Evolutionary conservation across 371 early-diverging fungal genomes (phyloP).

Genomic region (Mycotypha africana): DNA sequence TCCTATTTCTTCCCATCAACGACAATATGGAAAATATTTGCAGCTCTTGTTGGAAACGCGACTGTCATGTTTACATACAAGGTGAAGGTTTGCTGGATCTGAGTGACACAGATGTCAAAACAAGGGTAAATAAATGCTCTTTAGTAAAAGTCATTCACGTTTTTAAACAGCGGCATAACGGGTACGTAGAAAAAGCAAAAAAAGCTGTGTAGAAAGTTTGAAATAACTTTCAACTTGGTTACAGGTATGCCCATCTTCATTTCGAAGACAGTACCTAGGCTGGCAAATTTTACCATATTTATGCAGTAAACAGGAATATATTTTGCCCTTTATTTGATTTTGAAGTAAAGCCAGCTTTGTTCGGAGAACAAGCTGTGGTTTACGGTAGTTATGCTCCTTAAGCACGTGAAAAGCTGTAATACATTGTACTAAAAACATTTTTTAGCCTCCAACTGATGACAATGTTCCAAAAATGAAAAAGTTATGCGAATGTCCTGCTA

Average conservation of each 20-base stretch:
- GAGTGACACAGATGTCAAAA: no score
- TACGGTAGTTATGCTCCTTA: conserved; percentile 14
- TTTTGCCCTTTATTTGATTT: conserved; percentile 10
- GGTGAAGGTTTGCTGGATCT: no score
- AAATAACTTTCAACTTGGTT: conserved; percentile 13
- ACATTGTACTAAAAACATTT: conserved; percentile 12
- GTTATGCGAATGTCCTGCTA: no score
- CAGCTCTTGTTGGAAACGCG: no score
- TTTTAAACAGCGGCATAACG: conserved; percentile 8
- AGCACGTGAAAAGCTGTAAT: conserved; percentile 13
- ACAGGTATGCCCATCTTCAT: conserved; percentile 12
- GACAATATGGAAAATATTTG: no score
- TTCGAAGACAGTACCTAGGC: conserved; percentile 3
- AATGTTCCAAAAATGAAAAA: no score
- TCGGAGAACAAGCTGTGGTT: conserved; percentile 5
- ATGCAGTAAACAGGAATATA: conserved; percentile 13
- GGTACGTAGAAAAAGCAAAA: conserved; percentile 12
- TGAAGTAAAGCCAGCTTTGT: conserved; percentile 13
- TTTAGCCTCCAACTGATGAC: no score
- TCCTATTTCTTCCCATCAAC: no score
- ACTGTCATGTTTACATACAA: no score
- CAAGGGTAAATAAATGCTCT: conserved; percentile 9
- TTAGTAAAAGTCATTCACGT: conserved; percentile 5
- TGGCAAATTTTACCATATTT: conserved; percentile 8
- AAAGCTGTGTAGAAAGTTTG: conserved; percentile 13